Percentiles rank a stretch among this genome's conserved stretches.
These are phyloP conservation scores for Papiliotrema flavescens DNA, from an alignment of 1,284 basidiomycete genomes.

Conservation along the genomic window DNA sequence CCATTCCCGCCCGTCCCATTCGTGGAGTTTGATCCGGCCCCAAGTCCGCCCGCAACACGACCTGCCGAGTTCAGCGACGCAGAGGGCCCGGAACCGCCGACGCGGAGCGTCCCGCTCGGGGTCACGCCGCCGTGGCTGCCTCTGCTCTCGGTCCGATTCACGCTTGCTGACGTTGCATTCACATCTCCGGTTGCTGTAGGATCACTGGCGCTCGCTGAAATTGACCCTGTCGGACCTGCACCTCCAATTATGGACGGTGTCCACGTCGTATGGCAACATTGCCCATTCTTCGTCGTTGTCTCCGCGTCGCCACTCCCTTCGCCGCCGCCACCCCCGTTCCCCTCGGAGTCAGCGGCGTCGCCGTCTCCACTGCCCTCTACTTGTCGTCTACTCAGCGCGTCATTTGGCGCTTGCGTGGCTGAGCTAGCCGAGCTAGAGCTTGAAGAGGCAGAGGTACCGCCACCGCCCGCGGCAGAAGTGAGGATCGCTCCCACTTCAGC, in stretches of 20 bases:
- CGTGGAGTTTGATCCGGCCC: too few relatives aligned
- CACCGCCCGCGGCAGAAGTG: not conserved
- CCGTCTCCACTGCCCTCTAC: too few relatives aligned
- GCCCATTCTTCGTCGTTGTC: constrained; percentile 23
- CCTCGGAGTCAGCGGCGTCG: too few relatives aligned
- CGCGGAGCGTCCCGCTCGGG: too few relatives aligned
- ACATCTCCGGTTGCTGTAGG: not conserved
- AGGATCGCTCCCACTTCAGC: not conserved
- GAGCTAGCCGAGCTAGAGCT: not conserved
- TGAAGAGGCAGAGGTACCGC: not conserved
- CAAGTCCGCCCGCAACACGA: too few relatives aligned
- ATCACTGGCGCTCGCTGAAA: not conserved
- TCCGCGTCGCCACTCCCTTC: constrained; percentile 5
- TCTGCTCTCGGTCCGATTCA: too few relatives aligned
- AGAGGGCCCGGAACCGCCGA: not conserved
- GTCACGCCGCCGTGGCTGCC: too few relatives aligned
- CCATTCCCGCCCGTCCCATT: constrained; percentile 1
- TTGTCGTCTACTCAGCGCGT: constrained; percentile 3
- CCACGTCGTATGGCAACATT: constrained; percentile 39
- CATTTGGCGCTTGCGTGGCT: not conserved
- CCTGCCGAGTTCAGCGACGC: not conserved
- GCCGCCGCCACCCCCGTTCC: too few relatives aligned
- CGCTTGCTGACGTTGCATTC: not conserved
- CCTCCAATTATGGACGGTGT: constrained; percentile 24
- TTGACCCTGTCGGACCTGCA: constrained; percentile 1